Evolutionary conservation across 257 asterid species (phyloP), one percentile per base, ranked within the genome.

Genomic region (Lavandula angustifolia): DNA sequence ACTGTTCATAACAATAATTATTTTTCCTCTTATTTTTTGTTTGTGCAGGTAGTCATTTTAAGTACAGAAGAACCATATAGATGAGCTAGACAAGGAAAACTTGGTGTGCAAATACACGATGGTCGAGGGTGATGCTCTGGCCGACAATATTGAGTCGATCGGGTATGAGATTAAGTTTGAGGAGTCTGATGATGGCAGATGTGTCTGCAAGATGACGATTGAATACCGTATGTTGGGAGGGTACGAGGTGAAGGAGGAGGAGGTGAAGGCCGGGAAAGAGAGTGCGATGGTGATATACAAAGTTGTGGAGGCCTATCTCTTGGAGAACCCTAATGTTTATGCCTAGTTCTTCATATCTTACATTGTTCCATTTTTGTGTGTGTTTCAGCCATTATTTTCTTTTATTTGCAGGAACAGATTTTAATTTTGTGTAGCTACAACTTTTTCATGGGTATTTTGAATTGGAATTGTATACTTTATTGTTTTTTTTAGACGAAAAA

Each of bases 241-340:
- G 72, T 44, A 65, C 58, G 79, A 79, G 69, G 73, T 75, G 43
- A 68, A 71, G 17, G 82, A 81, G 58, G 84, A 84, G 43, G 87
- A 81, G 33, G 76, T 81, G 10, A 72, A 79, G 56, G 68, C 71
- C 0, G 78, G 87, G 13, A 73, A 73, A 66, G 79, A 73, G 63
- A 73, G 76, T 46, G 82, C 82, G 2, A 59, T 58, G 70, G 80
- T 71, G 22, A 54, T 79, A 44, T 80, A 48, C 81, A 75, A 82
- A 72, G 78, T 71, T 69, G 74, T 79, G 38, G 88, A 79, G 68
- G 75, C 81, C 54, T 70, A 77, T 52, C 85, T 82, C 31, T 42
- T 73, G 53, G 75, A 62, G 63, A 75, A 80, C 47, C 84, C 82
- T 59, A 73, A 42, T 72, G 76, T 52, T 46, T 82, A 60, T 47